A percentile compares a stretch with the other conserved stretches of the same genome.
Evolutionary conservation across 345 rosid species (phyloP).

Genomic region (Streptanthus diversifolius): DNA sequence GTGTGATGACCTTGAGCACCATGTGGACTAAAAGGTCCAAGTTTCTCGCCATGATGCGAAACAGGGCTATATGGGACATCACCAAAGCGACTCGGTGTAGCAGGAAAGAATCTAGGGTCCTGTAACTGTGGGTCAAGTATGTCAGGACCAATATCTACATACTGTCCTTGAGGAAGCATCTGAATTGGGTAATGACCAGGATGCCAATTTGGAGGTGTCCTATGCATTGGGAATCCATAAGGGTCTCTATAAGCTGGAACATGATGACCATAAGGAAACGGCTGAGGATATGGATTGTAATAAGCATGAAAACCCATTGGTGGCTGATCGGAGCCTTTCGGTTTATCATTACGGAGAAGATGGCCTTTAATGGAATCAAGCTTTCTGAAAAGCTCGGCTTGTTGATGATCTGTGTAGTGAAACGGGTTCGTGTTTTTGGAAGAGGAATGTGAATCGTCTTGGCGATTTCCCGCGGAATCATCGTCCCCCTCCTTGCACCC

Average conservation of each 20-base stretch:
- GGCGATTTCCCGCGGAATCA: background rate
- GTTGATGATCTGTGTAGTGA: conserved; percentile 27
- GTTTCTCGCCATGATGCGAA: background rate
- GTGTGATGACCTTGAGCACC: conserved; percentile 26
- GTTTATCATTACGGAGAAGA: conserved; percentile 18
- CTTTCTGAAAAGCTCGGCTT: conserved; percentile 31
- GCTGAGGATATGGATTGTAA: conserved; percentile 42
- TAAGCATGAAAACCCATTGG: conserved; percentile 33
- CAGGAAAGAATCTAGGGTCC: conserved; percentile 31
- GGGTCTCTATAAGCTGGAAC: conserved; percentile 34
- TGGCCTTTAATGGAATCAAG: conserved; percentile 30
- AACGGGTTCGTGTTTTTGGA: background rate
- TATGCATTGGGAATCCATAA: conserved; percentile 22
- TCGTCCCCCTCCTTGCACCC: background rate
- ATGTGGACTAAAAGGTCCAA: conserved; percentile 18
- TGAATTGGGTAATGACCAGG: conserved; percentile 16
- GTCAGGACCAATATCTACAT: conserved; percentile 34
- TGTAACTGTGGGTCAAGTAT: conserved; percentile 24
- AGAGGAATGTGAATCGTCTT: background rate
- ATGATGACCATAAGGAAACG: conserved; percentile 46
- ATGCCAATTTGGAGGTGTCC: conserved; percentile 11
- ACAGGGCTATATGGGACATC: conserved; percentile 17
- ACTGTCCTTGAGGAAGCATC: conserved; percentile 22
- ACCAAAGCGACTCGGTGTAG: conserved; percentile 22
- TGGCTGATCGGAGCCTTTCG: background rate